A percentile compares a stretch with the other conserved stretches of the same genome.
Conservation (phyloP, 768 basidiomycete genomes). For the Agaricus subrufescens region DNA sequence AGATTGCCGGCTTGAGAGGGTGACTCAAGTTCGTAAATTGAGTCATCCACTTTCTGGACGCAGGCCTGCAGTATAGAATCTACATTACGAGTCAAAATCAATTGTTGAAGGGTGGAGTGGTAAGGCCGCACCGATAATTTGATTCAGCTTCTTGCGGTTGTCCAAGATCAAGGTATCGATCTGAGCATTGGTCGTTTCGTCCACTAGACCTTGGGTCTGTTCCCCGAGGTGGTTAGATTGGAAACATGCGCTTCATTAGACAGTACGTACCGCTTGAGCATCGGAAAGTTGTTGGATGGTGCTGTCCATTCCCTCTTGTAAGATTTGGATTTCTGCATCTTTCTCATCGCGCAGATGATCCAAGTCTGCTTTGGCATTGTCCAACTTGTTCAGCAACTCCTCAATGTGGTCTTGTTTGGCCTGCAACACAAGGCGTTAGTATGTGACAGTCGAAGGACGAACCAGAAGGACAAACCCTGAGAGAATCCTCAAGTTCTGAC, state of each 20-base stretch:
- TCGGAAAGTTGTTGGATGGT: constrained; percentile 87
- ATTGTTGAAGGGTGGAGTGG: background rate
- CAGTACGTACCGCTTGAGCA: constrained; percentile 64
- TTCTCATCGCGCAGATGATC: constrained; percentile 90
- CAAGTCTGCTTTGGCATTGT: constrained; percentile 67
- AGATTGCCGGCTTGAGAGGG: constrained; percentile 91
- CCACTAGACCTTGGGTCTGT: constrained; percentile 78
- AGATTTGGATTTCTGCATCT: constrained; percentile 92
- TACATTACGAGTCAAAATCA: constrained; percentile 25
- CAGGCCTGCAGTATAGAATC: constrained; percentile 97
- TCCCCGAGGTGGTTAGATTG: constrained; percentile 18
- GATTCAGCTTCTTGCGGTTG: constrained; percentile 95
- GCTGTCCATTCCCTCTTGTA: constrained; percentile 93
- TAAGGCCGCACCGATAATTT: constrained; percentile 73
- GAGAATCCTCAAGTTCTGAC: constrained; percentile 92
- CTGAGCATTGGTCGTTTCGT: constrained; percentile 92
- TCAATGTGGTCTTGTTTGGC: constrained; percentile 96
- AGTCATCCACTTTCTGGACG: constrained; percentile 94
- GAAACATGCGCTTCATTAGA: background rate
- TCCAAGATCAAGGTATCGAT: constrained; percentile 96
- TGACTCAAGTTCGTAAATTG: constrained; percentile 96
- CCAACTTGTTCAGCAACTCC: constrained; percentile 78
- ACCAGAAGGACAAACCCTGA: constrained; percentile 54
- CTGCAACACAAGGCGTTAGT: constrained; percentile 33
- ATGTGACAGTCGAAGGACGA: background rate